phyloP scores from a whole-genome alignment of 208 protist species.

The Acanthamoeba royreba region DNA sequence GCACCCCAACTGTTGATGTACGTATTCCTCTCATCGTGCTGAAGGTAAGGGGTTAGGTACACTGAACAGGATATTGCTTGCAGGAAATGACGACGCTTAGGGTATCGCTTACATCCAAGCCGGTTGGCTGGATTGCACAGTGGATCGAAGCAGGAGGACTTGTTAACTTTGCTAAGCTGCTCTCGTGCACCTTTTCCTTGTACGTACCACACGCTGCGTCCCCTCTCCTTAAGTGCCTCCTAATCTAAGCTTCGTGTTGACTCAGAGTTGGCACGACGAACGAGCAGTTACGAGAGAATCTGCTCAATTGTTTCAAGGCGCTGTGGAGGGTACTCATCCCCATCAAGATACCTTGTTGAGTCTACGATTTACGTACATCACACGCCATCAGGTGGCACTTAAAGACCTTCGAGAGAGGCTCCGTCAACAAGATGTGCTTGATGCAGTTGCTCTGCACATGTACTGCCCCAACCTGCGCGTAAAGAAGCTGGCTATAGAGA shows the following conservation, averaged over 20 bases:
- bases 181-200: neutral
- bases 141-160: neutral
- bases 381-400: neutral
- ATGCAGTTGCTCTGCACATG: neutral
- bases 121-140: neutral
- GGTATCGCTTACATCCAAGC: constrained; percentile 41
- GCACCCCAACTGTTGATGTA: neutral
- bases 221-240: too few species aligned
- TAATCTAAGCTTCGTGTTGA: too few species aligned
- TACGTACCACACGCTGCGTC: too few species aligned
- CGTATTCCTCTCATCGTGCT: neutral
- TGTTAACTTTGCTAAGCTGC: neutral
- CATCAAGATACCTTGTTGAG: neutral
- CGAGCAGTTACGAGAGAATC: neutral
- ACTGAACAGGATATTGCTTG: neutral
- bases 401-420: neutral
- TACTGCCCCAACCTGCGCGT: constrained; percentile 2
- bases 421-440: neutral
- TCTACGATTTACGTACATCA: neutral
- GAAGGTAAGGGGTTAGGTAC: neutral
- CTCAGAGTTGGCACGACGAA: neutral
- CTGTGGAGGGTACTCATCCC: constrained; percentile 32
- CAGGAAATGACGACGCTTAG: constrained; percentile 17
- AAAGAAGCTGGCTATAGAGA: constrained; percentile 14
- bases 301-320: constrained; percentile 39